These are phyloP conservation scores for Rhytidhysteron rufulum DNA, from an alignment of 2,329 filamentous ascomycete species.

Conservation along the genomic window DNA sequence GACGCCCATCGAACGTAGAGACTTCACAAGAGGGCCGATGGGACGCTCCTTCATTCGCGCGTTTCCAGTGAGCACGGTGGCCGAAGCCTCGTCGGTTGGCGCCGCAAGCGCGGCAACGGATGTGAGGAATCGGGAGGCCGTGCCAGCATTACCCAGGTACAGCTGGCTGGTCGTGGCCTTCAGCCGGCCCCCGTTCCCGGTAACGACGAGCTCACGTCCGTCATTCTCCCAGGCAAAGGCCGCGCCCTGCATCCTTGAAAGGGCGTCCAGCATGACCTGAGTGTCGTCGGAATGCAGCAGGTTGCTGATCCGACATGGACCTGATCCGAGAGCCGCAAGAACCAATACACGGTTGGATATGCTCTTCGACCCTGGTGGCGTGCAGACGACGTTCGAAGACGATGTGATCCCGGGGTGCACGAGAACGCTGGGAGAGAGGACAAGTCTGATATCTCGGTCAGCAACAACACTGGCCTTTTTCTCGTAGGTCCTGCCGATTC, in stretches of 20 bases:
- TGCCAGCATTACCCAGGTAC: constrained; percentile 95
- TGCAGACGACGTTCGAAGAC: constrained; percentile 67
- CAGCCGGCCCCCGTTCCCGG: constrained; percentile 84
- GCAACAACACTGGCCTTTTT: constrained; percentile 84
- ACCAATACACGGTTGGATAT: constrained; percentile 94
- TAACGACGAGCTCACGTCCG: constrained; percentile 84
- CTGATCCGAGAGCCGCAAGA: constrained; percentile 84
- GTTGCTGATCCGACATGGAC: constrained; percentile 84
- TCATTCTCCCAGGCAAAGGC: constrained; percentile 92
- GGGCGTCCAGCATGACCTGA: constrained; percentile 94
- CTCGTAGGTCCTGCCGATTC: constrained; percentile 85
- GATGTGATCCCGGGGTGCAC: constrained; percentile 69
- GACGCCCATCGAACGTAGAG: constrained; percentile 82
- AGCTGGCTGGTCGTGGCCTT: constrained; percentile 71
- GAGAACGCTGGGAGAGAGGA: constrained; percentile 74
- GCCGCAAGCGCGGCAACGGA: constrained; percentile 83
- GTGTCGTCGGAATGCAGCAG: constrained; percentile 95
- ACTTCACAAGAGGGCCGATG: constrained; percentile 89
- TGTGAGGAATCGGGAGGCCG: constrained; percentile 90
- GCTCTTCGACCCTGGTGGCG: constrained; percentile 92
- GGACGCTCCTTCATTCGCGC: constrained; percentile 93
- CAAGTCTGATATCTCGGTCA: constrained; percentile 76
- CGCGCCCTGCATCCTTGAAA: constrained; percentile 77
- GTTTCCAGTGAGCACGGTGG: constrained; percentile 86
- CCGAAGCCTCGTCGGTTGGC: constrained; percentile 56